Conservation (phyloP, 2,329 filamentous ascomycete genomes). For the Scolecobasidium constrictum region DNA sequence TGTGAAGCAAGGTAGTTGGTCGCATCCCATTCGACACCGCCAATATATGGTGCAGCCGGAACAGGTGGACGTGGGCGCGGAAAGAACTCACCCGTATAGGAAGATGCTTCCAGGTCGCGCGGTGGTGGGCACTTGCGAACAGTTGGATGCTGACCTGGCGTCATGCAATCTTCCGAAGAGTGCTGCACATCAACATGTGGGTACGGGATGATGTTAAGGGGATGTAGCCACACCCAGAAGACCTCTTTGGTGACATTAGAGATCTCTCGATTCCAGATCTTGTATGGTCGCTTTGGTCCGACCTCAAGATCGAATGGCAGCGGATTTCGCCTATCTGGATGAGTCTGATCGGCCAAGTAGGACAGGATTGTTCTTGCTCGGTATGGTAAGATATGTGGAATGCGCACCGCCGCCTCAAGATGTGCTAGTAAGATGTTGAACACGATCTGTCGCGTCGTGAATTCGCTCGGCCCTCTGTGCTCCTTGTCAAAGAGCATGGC, state of each 20-base stretch:
- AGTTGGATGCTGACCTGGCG: conserved; percentile 11
- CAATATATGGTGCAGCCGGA: conserved; percentile 88
- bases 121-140: conserved; percentile 19
- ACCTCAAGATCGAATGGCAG: conserved; percentile 84
- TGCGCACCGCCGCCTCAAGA: conserved; percentile 48
- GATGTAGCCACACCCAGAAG: conserved; percentile 98
- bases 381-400: conserved; percentile 45
- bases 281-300: conserved; percentile 76
- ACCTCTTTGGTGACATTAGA: conserved; percentile 93
- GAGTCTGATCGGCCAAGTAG: conserved; percentile 71
- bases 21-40: conserved; percentile 96
- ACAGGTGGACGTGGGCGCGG: conserved; percentile 80
- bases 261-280: conserved; percentile 88
- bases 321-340: conserved; percentile 63
- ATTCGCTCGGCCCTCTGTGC: conserved; percentile 94
- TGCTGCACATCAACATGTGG: not conserved
- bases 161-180: conserved; percentile 11
- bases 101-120: conserved; percentile 22
- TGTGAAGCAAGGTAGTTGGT: conserved; percentile 93
- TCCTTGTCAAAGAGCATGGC: conserved; percentile 94
- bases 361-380: conserved; percentile 64
- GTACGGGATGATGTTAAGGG: conserved; percentile 69
- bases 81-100: conserved; percentile 58
- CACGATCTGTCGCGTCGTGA: conserved; percentile 83
- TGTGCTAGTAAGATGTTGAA: conserved; percentile 79